A percentile compares a stretch with the other conserved stretches of the same genome.
Conservation (phyloP, 352 stramenopile species). For the Phytophthora foliorum region DNA sequence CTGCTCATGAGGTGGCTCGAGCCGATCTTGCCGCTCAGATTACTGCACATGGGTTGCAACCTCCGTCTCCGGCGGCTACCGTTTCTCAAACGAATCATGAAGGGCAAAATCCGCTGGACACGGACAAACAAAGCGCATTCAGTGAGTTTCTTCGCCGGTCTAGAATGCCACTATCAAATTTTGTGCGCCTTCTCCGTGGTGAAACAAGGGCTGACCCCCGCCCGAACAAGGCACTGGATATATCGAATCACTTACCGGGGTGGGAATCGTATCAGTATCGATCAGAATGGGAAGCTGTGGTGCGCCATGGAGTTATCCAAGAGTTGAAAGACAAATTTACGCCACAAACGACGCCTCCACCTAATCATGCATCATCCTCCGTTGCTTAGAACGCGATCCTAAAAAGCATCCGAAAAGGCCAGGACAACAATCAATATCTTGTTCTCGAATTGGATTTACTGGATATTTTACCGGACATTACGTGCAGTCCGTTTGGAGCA, state of each 20-base stretch:
- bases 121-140: neutral
- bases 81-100: no score
- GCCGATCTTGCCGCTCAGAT: no score
- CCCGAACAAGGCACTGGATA: neutral
- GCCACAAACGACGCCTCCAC: neutral
- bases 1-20: no score
- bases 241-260: neutral
- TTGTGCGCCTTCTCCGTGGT: neutral
- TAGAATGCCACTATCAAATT: neutral
- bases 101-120: no score
- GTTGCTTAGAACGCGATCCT: neutral
- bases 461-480: neutral
- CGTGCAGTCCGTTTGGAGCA: neutral
- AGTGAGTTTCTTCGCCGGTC: neutral
- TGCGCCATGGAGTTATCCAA: neutral
- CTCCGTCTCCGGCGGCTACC: neutral
- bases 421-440: slow-evolving; percentile 16
- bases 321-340: neutral
- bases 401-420: slow-evolving; percentile 16
- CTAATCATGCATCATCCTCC: slow-evolving; percentile 1
- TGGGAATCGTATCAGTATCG: neutral
- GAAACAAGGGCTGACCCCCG: neutral
- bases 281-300: neutral
- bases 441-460: slow-evolving; percentile 19
- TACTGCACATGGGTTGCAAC: neutral